These are phyloP conservation scores for Litchi chinensis DNA, from an alignment of 345 rosid genomes.

Conservation along the genomic window DNA sequence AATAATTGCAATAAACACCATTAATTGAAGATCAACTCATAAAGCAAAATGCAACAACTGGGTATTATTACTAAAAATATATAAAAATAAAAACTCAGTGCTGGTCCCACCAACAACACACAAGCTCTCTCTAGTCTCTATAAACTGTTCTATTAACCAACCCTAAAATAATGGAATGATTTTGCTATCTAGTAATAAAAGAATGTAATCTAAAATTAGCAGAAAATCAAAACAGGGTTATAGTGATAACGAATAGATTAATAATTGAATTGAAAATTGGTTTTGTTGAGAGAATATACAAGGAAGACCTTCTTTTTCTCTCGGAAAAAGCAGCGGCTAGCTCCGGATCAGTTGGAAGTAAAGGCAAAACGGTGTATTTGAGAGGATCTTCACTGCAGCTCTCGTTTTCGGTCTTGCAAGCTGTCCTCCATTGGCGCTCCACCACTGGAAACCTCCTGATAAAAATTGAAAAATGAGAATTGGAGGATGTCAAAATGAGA, in stretches of 20 bases:
- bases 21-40: not conserved
- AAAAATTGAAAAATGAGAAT: not conserved
- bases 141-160: not conserved
- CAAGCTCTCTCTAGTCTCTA: too few species aligned
- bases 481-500: not conserved
- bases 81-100: too few species aligned
- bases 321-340: slow-evolving; percentile 60
- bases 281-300: not conserved
- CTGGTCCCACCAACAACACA: too few species aligned
- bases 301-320: slow-evolving; percentile 58
- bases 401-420: slow-evolving; percentile 54
- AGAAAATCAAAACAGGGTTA: not conserved
- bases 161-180: not conserved
- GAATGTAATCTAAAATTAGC: not conserved
- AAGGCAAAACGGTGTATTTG: slow-evolving; percentile 27
- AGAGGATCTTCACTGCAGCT: slow-evolving; percentile 35
- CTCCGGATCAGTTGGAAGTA: slow-evolving; percentile 71
- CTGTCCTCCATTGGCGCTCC: slow-evolving; percentile 73
- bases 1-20: not conserved
- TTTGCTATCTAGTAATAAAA: not conserved
- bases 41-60: not conserved
- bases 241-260: not conserved
- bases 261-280: not conserved
- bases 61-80: too few species aligned
- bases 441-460: slow-evolving; percentile 87